Conservation (phyloP, 768 basidiomycete genomes). For the Auriscalpium vulgare region DNA sequence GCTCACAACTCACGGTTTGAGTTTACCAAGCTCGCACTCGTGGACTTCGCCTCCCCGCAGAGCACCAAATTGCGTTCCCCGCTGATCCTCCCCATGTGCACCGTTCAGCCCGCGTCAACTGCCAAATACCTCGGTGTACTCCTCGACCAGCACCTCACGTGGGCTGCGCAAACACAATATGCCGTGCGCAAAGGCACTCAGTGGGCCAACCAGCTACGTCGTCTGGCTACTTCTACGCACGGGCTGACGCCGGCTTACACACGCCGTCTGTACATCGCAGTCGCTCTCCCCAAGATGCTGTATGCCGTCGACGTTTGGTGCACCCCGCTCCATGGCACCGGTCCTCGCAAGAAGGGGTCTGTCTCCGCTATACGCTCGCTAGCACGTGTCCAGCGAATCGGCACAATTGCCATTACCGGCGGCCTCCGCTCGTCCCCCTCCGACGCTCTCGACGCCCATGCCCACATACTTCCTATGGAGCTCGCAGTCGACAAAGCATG, state of each 20-base stretch:
- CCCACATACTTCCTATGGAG: slow-evolving; percentile 3
- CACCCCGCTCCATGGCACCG: background rate
- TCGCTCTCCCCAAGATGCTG: slow-evolving; percentile 17
- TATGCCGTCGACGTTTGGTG: slow-evolving; percentile 20
- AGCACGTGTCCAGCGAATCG: slow-evolving; percentile 13
- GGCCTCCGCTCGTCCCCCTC: slow-evolving; percentile 9
- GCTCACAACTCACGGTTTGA: background rate
- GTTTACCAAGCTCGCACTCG: background rate
- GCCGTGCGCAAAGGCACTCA: background rate
- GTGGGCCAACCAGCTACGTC: background rate
- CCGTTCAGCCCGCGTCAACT: background rate
- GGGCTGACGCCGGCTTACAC: slow-evolving; percentile 4
- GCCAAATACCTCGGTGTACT: background rate
- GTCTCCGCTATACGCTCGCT: background rate
- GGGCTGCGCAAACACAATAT: background rate
- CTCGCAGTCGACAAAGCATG: background rate
- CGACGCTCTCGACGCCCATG: slow-evolving; percentile 8
- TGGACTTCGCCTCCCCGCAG: background rate
- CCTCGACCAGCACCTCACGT: background rate
- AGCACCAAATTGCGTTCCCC: background rate
- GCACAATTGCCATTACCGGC: slow-evolving; percentile 12
- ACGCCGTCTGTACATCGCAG: slow-evolving; percentile 7
- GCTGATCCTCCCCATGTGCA: background rate
- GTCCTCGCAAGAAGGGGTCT: background rate
- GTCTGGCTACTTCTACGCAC: background rate